Base-by-base conservation (phyloP, 441 rosid genomes). In the Gossypium lobatum region DNA sequence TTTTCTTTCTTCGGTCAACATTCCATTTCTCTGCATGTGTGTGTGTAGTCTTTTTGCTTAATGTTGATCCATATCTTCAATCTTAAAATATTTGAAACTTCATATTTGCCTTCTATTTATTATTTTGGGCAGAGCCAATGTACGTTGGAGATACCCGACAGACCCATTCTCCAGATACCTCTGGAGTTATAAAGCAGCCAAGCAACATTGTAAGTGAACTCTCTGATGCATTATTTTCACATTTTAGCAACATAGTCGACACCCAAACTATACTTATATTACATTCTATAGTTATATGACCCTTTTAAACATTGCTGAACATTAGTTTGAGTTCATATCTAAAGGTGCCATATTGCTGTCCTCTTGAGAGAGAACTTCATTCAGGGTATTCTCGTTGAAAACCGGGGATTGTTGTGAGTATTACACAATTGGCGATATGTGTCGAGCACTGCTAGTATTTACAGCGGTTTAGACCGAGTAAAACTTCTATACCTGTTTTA, bases 141-240 rank as follows among this genome's bases (percentile, higher is more conserved):
- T 86, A 83, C 77, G 83, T 80, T 69, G 89, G 91, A 73, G 84
- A 87, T 81, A 81, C 86, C 77, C 80, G 81, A 77, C 80, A 82
- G 76, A 6, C 77, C 50, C 88, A 79, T 63, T 81, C 85, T 77
- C 84, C 85, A 45, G 84, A 85, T 60, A 65, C 73, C 45, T 71
- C 88, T 77, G 91, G 83, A 70, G 73, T 69, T 77, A 83, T 62
- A 69, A 88, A 78, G 86, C 85, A 75, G 54, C 69, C 79, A 34
- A 70, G 66, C 70, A 75, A 83, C 74, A 76, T 85, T 78, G 98
- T 93, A 85, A 85, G 97, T 86, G 81, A 73, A 64, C 64, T 80
- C 80, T 55, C 68, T 31, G 39, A 65, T 66, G 57, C 75, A 64
- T 75, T 70, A 54, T 73, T 79, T 48, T n/a, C n/a, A 16, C 13